These are phyloP conservation scores for Candida oleophila DNA, from an alignment of 805 yeast genomes.

Conservation along the genomic window DNA sequence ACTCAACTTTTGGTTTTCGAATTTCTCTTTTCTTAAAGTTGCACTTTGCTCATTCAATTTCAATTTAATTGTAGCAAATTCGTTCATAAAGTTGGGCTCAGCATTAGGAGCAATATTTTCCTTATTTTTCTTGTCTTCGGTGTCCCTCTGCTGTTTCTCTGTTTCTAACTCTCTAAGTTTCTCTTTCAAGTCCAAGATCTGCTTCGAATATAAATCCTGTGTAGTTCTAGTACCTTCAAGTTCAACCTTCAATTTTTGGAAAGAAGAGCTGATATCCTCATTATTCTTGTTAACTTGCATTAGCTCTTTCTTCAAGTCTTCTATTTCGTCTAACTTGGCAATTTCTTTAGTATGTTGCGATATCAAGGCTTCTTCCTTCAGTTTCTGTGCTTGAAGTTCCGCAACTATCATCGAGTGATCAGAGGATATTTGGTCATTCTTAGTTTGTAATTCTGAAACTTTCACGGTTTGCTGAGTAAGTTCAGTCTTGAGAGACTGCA, in stretches of 20 bases:
- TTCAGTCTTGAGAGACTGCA: neutral
- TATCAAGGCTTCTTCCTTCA: neutral
- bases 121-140: constrained; percentile 23
- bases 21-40: constrained; percentile 45
- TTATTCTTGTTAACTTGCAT: neutral
- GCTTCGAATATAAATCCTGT: constrained; percentile 26
- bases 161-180: constrained; percentile 20
- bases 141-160: constrained; percentile 3
- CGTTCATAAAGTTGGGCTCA: constrained; percentile 35
- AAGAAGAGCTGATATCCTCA: neutral
- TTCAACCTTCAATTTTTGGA: constrained; percentile 21
- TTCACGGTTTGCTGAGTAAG: neutral
- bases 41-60: constrained; percentile 55
- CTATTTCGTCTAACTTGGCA: constrained; percentile 1
- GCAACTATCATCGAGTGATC: neutral
- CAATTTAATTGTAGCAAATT: constrained; percentile 48
- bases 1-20: constrained; percentile 44
- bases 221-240: constrained; percentile 18
- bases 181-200: constrained; percentile 23
- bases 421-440: neutral
- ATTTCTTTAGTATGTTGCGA: neutral
- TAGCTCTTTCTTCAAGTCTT: constrained; percentile 1
- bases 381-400: neutral
- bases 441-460: neutral
- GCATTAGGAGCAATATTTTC: constrained; percentile 35